Percentiles rank a stretch among this genome's conserved stretches.
Evolutionary conservation across 306 rosid genomes (phyloP).

Genomic region (Styphnolobium japonicum): DNA sequence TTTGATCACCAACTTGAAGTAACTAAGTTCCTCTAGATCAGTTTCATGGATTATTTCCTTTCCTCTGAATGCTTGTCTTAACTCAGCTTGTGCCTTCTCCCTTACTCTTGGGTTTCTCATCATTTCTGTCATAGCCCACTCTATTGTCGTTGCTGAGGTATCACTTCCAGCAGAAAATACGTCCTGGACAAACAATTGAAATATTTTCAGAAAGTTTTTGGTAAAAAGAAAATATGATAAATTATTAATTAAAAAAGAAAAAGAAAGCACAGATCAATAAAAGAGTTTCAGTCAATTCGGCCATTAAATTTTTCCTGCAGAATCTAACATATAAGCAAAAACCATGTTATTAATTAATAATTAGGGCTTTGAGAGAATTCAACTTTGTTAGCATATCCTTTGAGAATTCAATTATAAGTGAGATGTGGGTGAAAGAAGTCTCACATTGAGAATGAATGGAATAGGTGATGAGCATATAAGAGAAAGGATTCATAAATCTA

Average conservation of each 20-base stretch:
- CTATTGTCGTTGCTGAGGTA: not conserved
- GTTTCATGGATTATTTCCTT: not conserved
- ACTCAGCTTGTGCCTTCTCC: conserved; percentile 12
- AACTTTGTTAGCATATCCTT: too few relatives aligned
- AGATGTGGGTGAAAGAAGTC: too few relatives aligned
- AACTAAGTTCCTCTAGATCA: conserved; percentile 1
- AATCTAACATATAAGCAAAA: too few relatives aligned
- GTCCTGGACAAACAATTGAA: not conserved
- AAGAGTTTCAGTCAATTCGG: too few relatives aligned
- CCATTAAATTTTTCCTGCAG: too few relatives aligned
- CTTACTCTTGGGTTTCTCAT: conserved; percentile 2
- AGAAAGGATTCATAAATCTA: too few relatives aligned
- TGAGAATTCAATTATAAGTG: too few relatives aligned
- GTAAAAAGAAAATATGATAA: not conserved
- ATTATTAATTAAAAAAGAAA: not conserved
- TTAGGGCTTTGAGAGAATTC: too few relatives aligned
- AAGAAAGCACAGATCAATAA: too few relatives aligned
- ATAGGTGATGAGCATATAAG: too few relatives aligned
- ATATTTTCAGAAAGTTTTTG: not conserved
- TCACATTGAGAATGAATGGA: too few relatives aligned
- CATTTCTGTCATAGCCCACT: conserved; percentile 7
- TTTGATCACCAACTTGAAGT: conserved; percentile 8
- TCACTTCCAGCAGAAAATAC: not conserved
- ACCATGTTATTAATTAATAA: too few relatives aligned
- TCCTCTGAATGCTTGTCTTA: not conserved